A percentile compares a stretch with the other conserved stretches of the same genome.
These are phyloP conservation scores for Cyphellophora europaea DNA, from an alignment of 2,329 filamentous ascomycete species.

Conservation along the genomic window DNA sequence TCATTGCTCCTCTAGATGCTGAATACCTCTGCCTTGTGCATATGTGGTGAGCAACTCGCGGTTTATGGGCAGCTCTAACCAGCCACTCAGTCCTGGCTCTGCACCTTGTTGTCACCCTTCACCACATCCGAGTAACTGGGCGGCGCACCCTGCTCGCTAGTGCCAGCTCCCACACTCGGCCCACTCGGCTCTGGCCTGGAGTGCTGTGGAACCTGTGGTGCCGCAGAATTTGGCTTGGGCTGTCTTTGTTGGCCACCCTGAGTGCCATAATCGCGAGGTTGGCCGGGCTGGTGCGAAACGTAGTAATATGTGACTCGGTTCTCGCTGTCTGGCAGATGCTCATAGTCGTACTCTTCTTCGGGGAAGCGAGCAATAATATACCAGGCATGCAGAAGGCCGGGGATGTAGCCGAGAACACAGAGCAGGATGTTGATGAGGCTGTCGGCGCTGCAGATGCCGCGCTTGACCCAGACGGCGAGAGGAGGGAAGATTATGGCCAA, in stretches of 20 bases:
- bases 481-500: slow-evolving; percentile 33
- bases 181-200: slow-evolving; percentile 15
- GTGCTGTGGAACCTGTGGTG: slow-evolving; percentile 7
- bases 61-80: too few species aligned
- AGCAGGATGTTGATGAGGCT: slow-evolving; percentile 93
- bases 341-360: slow-evolving; percentile 55
- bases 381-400: slow-evolving; percentile 89
- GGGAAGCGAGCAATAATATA: slow-evolving; percentile 93
- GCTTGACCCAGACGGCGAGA: slow-evolving; percentile 86
- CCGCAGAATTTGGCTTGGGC: slow-evolving; percentile 1
- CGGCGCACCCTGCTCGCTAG: slow-evolving; percentile 45
- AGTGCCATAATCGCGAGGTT: slow-evolving; percentile 29
- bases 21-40: too few species aligned
- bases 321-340: slow-evolving; percentile 57
- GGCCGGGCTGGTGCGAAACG: slow-evolving; percentile 44
- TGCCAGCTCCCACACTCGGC: slow-evolving; percentile 27
- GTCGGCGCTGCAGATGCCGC: slow-evolving; percentile 84
- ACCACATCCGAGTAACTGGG: slow-evolving; percentile 88
- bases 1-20: too few species aligned
- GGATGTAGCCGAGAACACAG: slow-evolving; percentile 67
- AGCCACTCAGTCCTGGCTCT: slow-evolving; percentile 50
- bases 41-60: too few species aligned
- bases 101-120: slow-evolving; percentile 83
- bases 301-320: slow-evolving; percentile 67
- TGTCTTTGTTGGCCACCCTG: slow-evolving; percentile 24